Conservation (phyloP, 495 filamentous ascomycete species). For the Choiromyces venosus region DNA sequence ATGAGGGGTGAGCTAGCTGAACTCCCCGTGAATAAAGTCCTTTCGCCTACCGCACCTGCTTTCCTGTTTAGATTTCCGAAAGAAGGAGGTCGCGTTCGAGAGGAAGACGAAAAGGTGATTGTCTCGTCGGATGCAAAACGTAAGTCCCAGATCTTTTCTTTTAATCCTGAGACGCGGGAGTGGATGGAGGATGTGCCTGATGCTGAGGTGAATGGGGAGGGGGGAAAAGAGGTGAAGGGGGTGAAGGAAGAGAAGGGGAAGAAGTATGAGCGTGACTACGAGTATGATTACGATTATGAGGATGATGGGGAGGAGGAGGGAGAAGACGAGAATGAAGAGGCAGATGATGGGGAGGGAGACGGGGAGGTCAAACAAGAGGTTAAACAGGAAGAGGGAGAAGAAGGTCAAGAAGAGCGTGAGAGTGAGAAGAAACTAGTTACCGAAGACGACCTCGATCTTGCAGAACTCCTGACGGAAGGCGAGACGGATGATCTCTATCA, state of each 20-base stretch:
- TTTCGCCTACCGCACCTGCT: background rate
- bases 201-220: constrained; percentile 35
- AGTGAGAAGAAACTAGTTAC: background rate
- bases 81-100: no score
- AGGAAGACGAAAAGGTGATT: no score
- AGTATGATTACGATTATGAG: constrained; percentile 78
- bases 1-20: background rate
- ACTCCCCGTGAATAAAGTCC: background rate
- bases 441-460: background rate
- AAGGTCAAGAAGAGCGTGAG: background rate
- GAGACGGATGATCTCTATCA: background rate
- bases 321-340: constrained; percentile 69
- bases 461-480: background rate
- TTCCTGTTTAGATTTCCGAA: no score
- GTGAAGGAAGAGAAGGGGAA: constrained; percentile 46
- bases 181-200: background rate
- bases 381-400: background rate
- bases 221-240: constrained; percentile 38
- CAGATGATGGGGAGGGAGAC: constrained; percentile 48
- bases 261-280: constrained; percentile 66
- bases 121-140: no score
- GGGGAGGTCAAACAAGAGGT: background rate
- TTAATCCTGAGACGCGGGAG: background rate
- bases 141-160: background rate
- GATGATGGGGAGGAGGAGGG: constrained; percentile 83